Evolutionary conservation across 2,329 filamentous ascomycete species (phyloP).

Genomic region (Periconia digitata): DNA sequence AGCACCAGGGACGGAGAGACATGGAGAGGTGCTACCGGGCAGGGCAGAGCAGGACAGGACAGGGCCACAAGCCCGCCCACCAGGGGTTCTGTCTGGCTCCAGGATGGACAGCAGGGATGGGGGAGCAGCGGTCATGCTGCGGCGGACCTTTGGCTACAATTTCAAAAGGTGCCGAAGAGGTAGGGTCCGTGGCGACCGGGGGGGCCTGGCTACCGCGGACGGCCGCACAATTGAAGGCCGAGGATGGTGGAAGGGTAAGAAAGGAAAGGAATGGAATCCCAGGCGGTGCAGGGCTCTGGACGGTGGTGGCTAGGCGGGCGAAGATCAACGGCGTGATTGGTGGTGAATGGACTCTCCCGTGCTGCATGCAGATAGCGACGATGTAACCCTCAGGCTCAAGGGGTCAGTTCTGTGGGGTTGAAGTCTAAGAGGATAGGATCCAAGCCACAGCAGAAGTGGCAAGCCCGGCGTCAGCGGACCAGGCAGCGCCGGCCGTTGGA

Average conservation of each 20-base stretch:
- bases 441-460: constrained; percentile 28
- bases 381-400: neutral
- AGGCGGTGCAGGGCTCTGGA: neutral
- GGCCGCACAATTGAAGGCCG: constrained; percentile 22
- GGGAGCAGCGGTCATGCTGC: neutral
- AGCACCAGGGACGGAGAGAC: constrained; percentile 41
- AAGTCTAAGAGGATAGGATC: constrained; percentile 27
- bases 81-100: constrained; percentile 1
- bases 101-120: neutral
- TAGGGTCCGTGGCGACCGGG: constrained; percentile 34
- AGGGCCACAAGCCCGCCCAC: constrained; percentile 4
- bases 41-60: constrained; percentile 15
- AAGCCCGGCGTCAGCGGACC: constrained; percentile 1
- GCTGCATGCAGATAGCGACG: neutral
- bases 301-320: neutral
- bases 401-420: constrained; percentile 15
- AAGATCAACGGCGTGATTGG: constrained; percentile 25
- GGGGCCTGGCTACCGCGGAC: constrained; percentile 28
- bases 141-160: constrained; percentile 2
- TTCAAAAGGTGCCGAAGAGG: constrained; percentile 26
- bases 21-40: constrained; percentile 29
- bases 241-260: constrained; percentile 19
- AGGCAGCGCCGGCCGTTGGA: constrained; percentile 16
- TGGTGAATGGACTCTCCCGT: constrained; percentile 12
- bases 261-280: too few relatives aligned